A percentile compares a stretch with the other conserved stretches of the same genome.
Conservation (phyloP, 306 rosid species). For the Quercus ilex region DNA sequence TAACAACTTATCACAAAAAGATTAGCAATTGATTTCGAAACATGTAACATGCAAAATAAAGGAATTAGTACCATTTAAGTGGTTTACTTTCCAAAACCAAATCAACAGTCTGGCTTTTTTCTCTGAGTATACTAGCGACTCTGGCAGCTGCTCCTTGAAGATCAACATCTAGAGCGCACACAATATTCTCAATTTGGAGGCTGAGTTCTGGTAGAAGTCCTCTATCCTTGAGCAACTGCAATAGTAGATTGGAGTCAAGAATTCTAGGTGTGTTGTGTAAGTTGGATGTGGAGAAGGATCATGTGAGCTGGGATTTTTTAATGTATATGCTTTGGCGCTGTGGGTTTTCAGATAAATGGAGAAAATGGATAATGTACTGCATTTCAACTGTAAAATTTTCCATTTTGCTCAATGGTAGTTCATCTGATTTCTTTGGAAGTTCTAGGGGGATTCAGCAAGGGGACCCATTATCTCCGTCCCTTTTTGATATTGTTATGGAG, state of each 20-base stretch:
- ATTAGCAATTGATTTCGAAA: not conserved
- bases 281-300: too few species aligned
- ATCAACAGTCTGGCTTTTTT: conserved; percentile 74
- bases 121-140: conserved; percentile 79
- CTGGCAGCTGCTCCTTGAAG: conserved; percentile 88
- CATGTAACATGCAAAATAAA: not conserved
- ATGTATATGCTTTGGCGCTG: too few species aligned
- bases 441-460: too few species aligned
- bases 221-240: conserved; percentile 91
- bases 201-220: conserved; percentile 70
- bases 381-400: too few species aligned
- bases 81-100: conserved; percentile 93
- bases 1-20: conserved; percentile 19
- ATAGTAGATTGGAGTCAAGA: not conserved
- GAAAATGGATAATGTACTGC: too few species aligned
- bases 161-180: conserved; percentile 80
- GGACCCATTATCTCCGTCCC: too few species aligned
- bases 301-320: too few species aligned
- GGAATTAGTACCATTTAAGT: conserved; percentile 70
- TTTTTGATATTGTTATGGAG: too few species aligned
- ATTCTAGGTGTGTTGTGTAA: too few species aligned
- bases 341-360: too few species aligned
- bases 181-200: conserved; percentile 61
- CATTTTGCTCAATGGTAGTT: too few species aligned
- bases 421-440: too few species aligned